Conservation (phyloP, 129 eudicot genomes). For the Centella asiatica region DNA sequence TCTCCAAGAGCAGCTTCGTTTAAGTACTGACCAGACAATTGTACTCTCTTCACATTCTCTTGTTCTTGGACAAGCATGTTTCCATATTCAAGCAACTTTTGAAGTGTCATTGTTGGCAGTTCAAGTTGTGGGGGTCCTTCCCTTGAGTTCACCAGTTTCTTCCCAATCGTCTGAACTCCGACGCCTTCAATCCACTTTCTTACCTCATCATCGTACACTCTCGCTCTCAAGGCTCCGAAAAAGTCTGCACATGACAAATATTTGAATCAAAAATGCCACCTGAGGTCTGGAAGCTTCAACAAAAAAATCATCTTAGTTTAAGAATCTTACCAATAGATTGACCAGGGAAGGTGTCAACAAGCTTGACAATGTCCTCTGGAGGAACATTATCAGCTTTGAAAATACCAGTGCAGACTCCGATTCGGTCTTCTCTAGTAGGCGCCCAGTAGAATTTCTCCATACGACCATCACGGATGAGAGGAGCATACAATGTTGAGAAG, state of each 20-base stretch:
- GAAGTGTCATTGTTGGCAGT: conserved; percentile 76
- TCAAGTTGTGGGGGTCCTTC: conserved; percentile 81
- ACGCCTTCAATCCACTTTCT: conserved; percentile 50
- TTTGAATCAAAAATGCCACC: background rate
- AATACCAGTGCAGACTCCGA: conserved; percentile 83
- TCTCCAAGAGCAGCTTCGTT: conserved; percentile 89
- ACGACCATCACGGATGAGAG: conserved; percentile 98
- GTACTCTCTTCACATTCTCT: conserved; percentile 97
- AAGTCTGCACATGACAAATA: conserved; percentile 42
- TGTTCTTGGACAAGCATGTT: conserved; percentile 82
- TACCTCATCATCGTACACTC: conserved; percentile 87
- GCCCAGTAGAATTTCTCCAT: conserved; percentile 99
- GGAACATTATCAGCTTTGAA: conserved; percentile 57
- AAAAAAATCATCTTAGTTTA: background rate
- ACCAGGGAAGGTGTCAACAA: conserved; percentile 98
- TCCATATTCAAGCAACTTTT: conserved; percentile 79
- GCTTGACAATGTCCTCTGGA: conserved; percentile 38
- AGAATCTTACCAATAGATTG: conserved; percentile 72
- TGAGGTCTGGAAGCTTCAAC: background rate
- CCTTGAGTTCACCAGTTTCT: conserved; percentile 89
- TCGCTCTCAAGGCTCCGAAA: conserved; percentile 97
- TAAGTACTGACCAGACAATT: conserved; percentile 76
- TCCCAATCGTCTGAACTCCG: conserved; percentile 51
- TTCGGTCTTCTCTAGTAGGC: conserved; percentile 90
- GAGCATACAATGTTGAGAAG: conserved; percentile 89